These are phyloP conservation scores for Corynespora cassiicola DNA, from an alignment of 2,329 filamentous ascomycete genomes.

Conservation along the genomic window DNA sequence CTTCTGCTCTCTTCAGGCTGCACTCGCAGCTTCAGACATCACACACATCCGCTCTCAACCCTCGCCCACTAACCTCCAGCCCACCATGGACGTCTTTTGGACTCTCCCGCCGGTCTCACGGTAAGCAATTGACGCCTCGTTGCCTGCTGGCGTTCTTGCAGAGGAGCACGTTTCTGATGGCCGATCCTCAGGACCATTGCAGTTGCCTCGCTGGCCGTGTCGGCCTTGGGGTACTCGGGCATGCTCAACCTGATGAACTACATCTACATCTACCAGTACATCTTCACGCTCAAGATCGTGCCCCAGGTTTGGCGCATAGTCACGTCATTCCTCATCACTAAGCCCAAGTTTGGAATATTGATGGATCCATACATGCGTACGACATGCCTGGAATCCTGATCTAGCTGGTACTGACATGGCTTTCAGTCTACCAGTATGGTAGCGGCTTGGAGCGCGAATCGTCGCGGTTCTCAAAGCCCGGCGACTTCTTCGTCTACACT, in stretches of 20 bases:
- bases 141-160: conserved; percentile 5
- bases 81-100: conserved; percentile 67
- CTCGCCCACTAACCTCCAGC: conserved; percentile 21
- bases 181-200: conserved; percentile 69
- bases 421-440: conserved; percentile 75
- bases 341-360: conserved; percentile 63
- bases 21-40: conserved; percentile 37
- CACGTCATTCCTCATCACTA: conserved; percentile 66
- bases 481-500: conserved; percentile 82
- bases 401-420: too few species aligned
- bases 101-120: conserved; percentile 70
- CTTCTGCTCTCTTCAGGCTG: conserved; percentile 38
- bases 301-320: conserved; percentile 67
- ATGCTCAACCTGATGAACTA: conserved; percentile 61
- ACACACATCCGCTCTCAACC: conserved; percentile 17
- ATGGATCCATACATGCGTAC: conserved; percentile 77
- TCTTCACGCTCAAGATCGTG: conserved; percentile 61
- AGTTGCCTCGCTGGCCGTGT: conserved; percentile 68
- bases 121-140: conserved; percentile 52
- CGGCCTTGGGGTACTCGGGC: conserved; percentile 65
- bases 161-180: conserved; percentile 49
- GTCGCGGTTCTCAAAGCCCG: conserved; percentile 74
- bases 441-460: conserved; percentile 75
- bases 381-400: conserved; percentile 20
- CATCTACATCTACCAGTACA: conserved; percentile 59